Evolutionary conservation across 2,329 filamentous ascomycete genomes (phyloP).

Genomic region (Pseudopyrenochaeta lycopersici): DNA sequence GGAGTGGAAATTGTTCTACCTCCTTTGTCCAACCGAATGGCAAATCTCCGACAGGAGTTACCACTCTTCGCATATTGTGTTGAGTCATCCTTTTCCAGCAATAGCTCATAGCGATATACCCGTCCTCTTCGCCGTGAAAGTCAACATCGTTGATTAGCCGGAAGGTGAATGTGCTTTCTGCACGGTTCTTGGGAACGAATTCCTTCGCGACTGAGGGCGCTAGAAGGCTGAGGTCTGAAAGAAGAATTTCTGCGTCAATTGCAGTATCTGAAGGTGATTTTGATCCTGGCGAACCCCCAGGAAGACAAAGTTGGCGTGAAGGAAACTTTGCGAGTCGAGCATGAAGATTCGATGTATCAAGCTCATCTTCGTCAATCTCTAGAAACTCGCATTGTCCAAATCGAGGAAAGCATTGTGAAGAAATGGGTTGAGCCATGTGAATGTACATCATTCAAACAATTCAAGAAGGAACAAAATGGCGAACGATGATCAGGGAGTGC

Average conservation of each 20-base stretch:
- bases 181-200: constrained; percentile 35
- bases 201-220: constrained; percentile 42
- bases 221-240: constrained; percentile 35
- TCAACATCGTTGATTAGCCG: constrained; percentile 50
- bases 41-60: constrained; percentile 36
- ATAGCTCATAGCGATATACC: constrained; percentile 57
- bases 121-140: constrained; percentile 41
- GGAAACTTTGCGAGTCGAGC: constrained; percentile 31
- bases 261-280: constrained; percentile 7
- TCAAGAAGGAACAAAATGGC: not conserved
- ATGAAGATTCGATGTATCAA: constrained; percentile 39
- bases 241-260: constrained; percentile 32
- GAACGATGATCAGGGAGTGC: not conserved
- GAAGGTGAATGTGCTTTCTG: constrained; percentile 39
- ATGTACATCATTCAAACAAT: constrained; percentile 19
- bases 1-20: constrained; percentile 50
- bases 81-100: constrained; percentile 46
- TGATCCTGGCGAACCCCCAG: constrained; percentile 15
- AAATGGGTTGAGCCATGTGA: constrained; percentile 23
- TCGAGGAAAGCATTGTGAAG: constrained; percentile 22
- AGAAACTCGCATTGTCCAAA: constrained; percentile 40
- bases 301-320: constrained; percentile 27
- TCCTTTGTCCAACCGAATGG: constrained; percentile 47
- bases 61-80: constrained; percentile 33
- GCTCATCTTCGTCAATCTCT: constrained; percentile 39